Evolutionary conservation across 2,329 filamentous ascomycete genomes (phyloP).

Genomic region (Colletotrichum sp.): DNA sequence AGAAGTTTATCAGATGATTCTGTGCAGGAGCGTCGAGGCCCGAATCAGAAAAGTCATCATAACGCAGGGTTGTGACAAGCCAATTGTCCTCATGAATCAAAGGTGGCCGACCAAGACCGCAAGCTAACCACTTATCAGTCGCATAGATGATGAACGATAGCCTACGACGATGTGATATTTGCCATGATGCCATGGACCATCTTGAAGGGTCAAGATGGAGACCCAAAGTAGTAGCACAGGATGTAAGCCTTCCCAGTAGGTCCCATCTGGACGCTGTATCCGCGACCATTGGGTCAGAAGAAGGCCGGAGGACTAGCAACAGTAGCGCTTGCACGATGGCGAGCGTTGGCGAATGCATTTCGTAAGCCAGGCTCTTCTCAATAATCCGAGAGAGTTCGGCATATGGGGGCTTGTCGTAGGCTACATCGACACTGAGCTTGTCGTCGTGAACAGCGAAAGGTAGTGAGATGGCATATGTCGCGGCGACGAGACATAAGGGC

Average conservation of each 20-base stretch:
- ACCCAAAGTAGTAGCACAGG: conserved; percentile 21
- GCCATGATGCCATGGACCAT: conserved; percentile 18
- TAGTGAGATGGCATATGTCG: conserved; percentile 22
- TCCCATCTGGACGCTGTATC: conserved; percentile 22
- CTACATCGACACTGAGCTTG: conserved; percentile 24
- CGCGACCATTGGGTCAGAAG: conserved; percentile 21
- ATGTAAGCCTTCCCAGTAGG: conserved; percentile 16
- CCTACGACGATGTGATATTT: conserved; percentile 17
- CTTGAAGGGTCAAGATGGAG: conserved; percentile 19
- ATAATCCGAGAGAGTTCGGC: conserved; percentile 18
- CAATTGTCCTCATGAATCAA: not conserved
- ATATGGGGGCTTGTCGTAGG: conserved; percentile 24
- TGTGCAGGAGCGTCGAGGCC: not conserved
- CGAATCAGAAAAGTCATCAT: not conserved
- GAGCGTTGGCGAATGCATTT: conserved; percentile 22
- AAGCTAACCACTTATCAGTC: conserved; percentile 23
- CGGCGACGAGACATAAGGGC: conserved; percentile 10
- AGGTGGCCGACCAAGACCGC: conserved; percentile 20
- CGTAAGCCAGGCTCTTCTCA: conserved; percentile 9
- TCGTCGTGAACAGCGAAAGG: conserved; percentile 25
- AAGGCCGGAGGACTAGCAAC: conserved; percentile 5
- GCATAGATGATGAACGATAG: conserved; percentile 21
- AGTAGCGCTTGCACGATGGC: not conserved
- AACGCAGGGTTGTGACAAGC: not conserved
- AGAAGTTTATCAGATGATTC: not conserved